phyloP scores from a whole-genome alignment of 805 yeast genomes.

The Cyberlindnera galapagoensis region DNA sequence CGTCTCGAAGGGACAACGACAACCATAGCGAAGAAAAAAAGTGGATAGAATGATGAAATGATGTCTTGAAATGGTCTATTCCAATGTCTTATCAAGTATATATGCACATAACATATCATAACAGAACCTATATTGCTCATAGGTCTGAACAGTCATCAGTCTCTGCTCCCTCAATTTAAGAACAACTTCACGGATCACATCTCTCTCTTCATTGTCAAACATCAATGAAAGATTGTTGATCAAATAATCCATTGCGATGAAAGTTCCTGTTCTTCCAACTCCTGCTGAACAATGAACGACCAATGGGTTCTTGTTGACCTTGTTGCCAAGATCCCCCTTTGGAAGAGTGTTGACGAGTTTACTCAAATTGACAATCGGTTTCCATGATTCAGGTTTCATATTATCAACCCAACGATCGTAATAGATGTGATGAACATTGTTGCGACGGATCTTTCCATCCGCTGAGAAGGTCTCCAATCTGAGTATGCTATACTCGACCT shows the following conservation, averaged over 20 bases:
- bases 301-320: constrained; percentile 35
- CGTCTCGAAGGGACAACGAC: background rate
- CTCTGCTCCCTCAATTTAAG: constrained; percentile 38
- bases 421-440: constrained; percentile 54
- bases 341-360: constrained; percentile 24
- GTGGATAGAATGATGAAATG: background rate
- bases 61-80: background rate
- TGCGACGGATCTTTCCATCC: constrained; percentile 29
- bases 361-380: constrained; percentile 27
- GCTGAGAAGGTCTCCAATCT: constrained; percentile 20
- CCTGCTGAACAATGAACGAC: constrained; percentile 95
- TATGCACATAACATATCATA: constrained; percentile 29
- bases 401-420: constrained; percentile 81
- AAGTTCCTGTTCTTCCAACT: constrained; percentile 93
- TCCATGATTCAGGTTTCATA: constrained; percentile 45
- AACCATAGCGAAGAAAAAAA: background rate
- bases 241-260: constrained; percentile 56
- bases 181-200: constrained; percentile 34
- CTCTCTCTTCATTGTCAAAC: constrained; percentile 14
- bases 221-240: constrained; percentile 17
- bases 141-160: constrained; percentile 43
- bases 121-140: constrained; percentile 38
- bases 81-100: background rate
- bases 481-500: constrained; percentile 13
- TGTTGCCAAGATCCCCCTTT: too few relatives aligned